phyloP scores from a whole-genome alignment of 1,139 yeast genomes.

The Magnusiomyces fungicola region DNA sequence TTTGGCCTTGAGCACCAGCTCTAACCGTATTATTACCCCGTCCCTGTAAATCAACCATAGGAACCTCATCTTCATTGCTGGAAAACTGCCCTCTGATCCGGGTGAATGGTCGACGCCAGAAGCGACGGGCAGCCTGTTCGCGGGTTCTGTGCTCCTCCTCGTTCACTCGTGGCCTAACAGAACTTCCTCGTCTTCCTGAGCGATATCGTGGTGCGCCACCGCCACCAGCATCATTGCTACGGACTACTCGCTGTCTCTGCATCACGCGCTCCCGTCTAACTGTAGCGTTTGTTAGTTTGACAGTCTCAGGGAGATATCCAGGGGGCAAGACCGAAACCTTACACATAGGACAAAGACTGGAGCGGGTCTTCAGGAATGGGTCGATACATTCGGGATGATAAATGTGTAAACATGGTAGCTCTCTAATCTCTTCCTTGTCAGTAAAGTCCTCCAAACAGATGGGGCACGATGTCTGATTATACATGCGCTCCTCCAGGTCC shows the following conservation, averaged over 20 bases:
- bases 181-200: no score
- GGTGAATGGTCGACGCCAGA: conserved; percentile 2
- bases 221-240: background rate
- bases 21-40: no score
- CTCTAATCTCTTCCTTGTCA: conserved; percentile 19
- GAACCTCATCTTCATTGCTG: no score
- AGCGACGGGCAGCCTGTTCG: background rate
- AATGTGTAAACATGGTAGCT: conserved; percentile 26
- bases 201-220: background rate
- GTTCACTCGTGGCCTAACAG: background rate
- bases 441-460: conserved; percentile 26
- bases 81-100: no score
- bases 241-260: conserved; percentile 12
- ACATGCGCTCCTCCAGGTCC: background rate
- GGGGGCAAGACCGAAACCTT: conserved; percentile 23
- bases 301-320: conserved; percentile 23
- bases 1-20: background rate
- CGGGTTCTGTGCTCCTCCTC: conserved; percentile 3
- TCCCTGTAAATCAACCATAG: no score
- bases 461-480: conserved; percentile 19
- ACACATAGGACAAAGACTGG: conserved; percentile 27
- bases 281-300: conserved; percentile 23
- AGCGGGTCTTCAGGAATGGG: conserved; percentile 22
- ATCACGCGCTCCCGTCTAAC: conserved; percentile 25
- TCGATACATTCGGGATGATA: conserved; percentile 26